phyloP scores from a whole-genome alignment of 202 grass and related monocot species.

The Brachypodium distachyon region DNA sequence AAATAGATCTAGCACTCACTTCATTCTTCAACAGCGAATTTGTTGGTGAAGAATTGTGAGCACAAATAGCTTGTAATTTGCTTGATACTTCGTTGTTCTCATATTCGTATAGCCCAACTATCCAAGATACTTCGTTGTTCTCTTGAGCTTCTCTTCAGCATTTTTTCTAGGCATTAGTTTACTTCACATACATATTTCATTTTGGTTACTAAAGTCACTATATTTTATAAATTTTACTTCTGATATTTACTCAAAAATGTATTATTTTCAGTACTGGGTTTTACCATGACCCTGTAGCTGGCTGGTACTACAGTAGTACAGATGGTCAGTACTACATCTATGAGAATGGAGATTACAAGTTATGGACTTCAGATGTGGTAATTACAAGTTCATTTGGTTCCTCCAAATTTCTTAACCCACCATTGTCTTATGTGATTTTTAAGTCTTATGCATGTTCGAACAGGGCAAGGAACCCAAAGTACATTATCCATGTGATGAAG shows the following conservation, averaged over 20 bases:
- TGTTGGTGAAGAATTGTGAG: neutral
- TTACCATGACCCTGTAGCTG: constrained; percentile 74
- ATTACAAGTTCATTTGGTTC: neutral
- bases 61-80: neutral
- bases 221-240: neutral
- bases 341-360: constrained; percentile 50
- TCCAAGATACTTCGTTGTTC: neutral
- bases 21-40: neutral
- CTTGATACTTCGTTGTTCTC: neutral
- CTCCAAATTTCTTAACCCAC: neutral
- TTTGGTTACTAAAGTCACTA: neutral
- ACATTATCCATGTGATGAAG: constrained; percentile 14
- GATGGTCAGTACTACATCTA: constrained; percentile 70
- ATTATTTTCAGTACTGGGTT: constrained; percentile 69
- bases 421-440: neutral
- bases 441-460: constrained; percentile 21
- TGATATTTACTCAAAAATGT: constrained; percentile 9
- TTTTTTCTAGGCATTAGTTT: neutral
- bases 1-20: neutral
- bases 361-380: constrained; percentile 32
- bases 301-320: constrained; percentile 77
- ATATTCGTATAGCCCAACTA: neutral
- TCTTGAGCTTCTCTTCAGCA: neutral
- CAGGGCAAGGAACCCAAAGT: constrained; percentile 29
- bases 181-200: neutral